phyloP scores from a whole-genome alignment of 176 grass and related monocot species.

The Calamus simplicifolius region DNA sequence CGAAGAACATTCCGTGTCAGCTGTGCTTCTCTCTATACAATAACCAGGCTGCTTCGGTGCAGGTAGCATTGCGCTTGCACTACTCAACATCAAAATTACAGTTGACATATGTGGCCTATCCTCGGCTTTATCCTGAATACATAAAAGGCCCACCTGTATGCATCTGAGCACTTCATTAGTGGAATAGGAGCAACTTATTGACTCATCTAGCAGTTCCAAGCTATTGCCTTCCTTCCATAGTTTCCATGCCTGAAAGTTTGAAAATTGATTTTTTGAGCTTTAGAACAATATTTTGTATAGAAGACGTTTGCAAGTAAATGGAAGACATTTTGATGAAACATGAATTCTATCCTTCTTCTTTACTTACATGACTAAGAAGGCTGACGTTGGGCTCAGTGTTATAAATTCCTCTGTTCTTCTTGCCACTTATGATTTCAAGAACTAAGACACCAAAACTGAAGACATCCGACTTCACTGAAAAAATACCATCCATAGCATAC shows the following conservation, averaged over 20 bases:
- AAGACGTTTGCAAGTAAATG: too few relatives aligned
- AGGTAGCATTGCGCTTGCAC: background rate
- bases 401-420: conserved; percentile 14
- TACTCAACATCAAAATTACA: background rate
- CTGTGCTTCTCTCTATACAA: too few relatives aligned
- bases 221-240: conserved; percentile 5
- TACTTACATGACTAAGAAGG: conserved; percentile 12
- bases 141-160: conserved; percentile 4
- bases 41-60: background rate
- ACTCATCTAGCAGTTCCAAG: conserved; percentile 2
- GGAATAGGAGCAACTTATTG: background rate
- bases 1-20: too few relatives aligned
- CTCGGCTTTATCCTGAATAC: conserved; percentile 6
- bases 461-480: conserved; percentile 16
- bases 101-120: conserved; percentile 2
- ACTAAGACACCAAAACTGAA: conserved; percentile 12
- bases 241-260: background rate
- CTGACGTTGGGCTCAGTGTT: background rate
- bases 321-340: too few relatives aligned
- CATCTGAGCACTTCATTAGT: background rate
- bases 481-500: conserved; percentile 21
- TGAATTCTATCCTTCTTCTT: background rate
- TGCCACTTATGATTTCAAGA: conserved; percentile 19
- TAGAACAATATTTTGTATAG: too few relatives aligned
- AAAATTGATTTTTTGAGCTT: too few relatives aligned